Conservation (phyloP, 768 basidiomycete genomes). For the Leccinum uliginosum region DNA sequence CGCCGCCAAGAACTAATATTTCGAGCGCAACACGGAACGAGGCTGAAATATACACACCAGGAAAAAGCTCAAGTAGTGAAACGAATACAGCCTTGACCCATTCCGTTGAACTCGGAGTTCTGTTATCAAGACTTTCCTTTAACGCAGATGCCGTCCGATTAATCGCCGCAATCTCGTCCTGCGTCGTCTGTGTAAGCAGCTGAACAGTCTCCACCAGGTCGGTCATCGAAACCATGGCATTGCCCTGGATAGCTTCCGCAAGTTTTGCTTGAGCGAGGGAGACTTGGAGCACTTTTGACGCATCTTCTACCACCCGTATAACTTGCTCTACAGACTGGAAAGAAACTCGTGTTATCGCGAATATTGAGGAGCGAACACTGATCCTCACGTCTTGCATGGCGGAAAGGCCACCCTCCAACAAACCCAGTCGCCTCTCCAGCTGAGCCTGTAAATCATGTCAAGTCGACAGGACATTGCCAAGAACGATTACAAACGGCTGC, state of each 20-base stretch:
- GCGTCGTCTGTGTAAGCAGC: constrained; percentile 36
- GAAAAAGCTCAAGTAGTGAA: constrained; percentile 14
- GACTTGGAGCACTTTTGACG: constrained; percentile 29
- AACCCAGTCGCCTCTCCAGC: constrained; percentile 26
- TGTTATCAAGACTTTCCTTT: constrained; percentile 25
- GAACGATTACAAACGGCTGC: constrained; percentile 17
- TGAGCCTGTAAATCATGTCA: constrained; percentile 24
- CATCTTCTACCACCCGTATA: constrained; percentile 11
- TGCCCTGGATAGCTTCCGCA: constrained; percentile 34
- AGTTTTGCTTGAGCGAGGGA: constrained; percentile 30
- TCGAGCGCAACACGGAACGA: background rate
- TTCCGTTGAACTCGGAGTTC: constrained; percentile 8
- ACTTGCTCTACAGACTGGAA: constrained; percentile 21
- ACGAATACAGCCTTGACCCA: constrained; percentile 20
- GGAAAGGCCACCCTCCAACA: constrained; percentile 22
- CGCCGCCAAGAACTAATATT: background rate
- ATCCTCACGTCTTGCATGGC: constrained; percentile 30
- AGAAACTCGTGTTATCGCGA: constrained; percentile 9
- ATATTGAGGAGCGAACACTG: constrained; percentile 5
- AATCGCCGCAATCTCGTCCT: constrained; percentile 43
- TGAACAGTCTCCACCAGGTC: constrained; percentile 35
- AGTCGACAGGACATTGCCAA: background rate
- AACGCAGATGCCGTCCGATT: constrained; percentile 38
- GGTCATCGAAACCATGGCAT: constrained; percentile 33
- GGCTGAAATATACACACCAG: constrained; percentile 22